Base-by-base conservation (phyloP, 768 basidiomycete species). In the Hypholoma fasciculare region DNA sequence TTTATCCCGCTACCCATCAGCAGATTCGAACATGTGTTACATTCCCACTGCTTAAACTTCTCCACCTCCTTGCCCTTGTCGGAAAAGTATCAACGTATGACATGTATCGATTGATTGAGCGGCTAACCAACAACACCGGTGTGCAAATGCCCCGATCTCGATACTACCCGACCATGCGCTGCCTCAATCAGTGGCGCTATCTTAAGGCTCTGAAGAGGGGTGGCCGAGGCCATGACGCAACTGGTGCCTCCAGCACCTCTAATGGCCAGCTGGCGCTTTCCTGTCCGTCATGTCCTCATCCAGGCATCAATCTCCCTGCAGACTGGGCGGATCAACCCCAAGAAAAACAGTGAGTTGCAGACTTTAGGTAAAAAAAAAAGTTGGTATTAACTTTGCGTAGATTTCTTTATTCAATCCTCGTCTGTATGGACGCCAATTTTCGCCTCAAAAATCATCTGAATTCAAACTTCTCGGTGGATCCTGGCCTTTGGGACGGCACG, bases 211-310 rank as follows among this genome's bases (percentile, higher is more conserved):
- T 71, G 1, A 74, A 74, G 47, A 60, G 64, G 4, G 61, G 36
- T 9, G 72, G 69, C 0, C 17, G 67, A 9, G 69, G 61, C 0
- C 67, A 73, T 38, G 60, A 65, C 47, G 34, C 9, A 1, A 37
- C 19, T 0, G 71, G 73, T 1, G 49, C 65, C 7, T 44, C 38
- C 1, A 56, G 58, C 0, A 73, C 73, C 5, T 2, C 7, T 6
- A 30, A 55, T 8, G 74, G 73, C 2, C 65, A 67, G 39, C 63
- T 65, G 1, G 61, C 67, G 0, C 40, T 73, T 0, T 5, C 49
- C 7, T 75, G 73, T 43, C 68, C 67, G 2, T 64, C 68, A 0
- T 75, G 72, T 56, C 72, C 68, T 0, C 63, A 67, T 1, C 71
- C 69, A 0, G 67, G 65, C 0, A 62, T 63, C 0, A 73, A 74